These are phyloP conservation scores for Microcos paniculata DNA, from an alignment of 345 rosid species.

Conservation along the genomic window DNA sequence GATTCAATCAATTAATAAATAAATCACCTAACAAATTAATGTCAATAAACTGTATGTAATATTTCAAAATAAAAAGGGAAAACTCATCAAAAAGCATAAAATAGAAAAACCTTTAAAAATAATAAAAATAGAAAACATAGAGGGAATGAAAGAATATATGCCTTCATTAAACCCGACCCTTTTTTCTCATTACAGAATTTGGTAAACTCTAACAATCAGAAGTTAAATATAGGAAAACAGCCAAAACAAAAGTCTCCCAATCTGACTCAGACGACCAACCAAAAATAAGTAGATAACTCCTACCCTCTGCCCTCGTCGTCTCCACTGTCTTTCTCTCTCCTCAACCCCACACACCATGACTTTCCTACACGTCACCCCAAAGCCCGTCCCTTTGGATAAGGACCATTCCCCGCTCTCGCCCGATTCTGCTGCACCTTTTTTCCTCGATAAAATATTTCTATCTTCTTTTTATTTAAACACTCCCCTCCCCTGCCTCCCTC, in stretches of 20 bases:
- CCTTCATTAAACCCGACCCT: background rate
- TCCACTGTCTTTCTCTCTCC: background rate
- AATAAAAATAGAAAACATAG: background rate
- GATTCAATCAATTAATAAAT: too few species aligned
- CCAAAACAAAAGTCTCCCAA: background rate
- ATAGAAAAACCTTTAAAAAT: background rate
- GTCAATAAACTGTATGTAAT: too few species aligned
- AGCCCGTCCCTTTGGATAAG: slow-evolving; percentile 4
- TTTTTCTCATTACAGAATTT: background rate
- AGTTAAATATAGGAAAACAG: too few species aligned
- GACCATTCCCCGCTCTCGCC: background rate
- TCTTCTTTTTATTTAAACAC: background rate
- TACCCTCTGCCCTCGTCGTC: too few species aligned
- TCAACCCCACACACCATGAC: background rate
- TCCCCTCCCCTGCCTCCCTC: background rate
- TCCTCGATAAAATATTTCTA: background rate
- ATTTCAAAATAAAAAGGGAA: too few species aligned
- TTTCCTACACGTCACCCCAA: background rate
- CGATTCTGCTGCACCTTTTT: too few species aligned
- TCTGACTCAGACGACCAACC: background rate
- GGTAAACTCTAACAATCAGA: too few species aligned
- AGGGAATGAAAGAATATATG: background rate
- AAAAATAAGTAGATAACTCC: background rate
- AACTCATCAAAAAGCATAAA: background rate
- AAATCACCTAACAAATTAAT: too few species aligned